Conservation (phyloP, 1,284 basidiomycete genomes). For the Irpex lacteus region DNA sequence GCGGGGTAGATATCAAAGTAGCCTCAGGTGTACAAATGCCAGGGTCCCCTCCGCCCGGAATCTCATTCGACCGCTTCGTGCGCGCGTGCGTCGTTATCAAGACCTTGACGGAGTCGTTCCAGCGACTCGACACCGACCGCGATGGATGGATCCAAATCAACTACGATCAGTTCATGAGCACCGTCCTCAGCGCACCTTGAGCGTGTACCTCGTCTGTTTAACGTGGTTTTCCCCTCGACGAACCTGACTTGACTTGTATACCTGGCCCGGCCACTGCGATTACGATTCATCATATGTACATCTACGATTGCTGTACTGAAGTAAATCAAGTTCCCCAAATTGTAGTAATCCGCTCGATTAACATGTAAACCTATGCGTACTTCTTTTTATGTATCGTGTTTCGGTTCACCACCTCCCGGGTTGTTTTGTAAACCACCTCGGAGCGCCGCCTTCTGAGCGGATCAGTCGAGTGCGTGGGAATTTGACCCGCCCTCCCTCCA, state of each 20-base stretch:
- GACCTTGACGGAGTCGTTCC: conserved; percentile 68
- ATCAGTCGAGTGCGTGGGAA: background rate
- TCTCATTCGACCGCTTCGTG: conserved; percentile 82
- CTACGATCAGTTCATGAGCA: conserved; percentile 76
- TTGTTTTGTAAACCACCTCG: background rate
- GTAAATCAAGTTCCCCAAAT: background rate
- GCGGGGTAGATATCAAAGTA: conserved; percentile 49
- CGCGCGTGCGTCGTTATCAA: conserved; percentile 80
- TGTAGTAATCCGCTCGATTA: background rate
- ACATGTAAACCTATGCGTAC: background rate
- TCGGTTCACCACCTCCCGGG: background rate
- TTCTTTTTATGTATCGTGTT: background rate
- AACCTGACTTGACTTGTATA: background rate
- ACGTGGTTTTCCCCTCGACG: background rate
- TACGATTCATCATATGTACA: background rate
- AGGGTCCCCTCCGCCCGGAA: conserved; percentile 45
- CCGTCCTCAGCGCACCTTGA: conserved; percentile 68
- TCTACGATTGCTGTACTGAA: background rate
- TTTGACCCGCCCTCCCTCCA: background rate
- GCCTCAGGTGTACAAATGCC: conserved; percentile 37
- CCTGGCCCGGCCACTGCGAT: background rate
- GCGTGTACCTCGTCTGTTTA: background rate
- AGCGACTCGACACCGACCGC: conserved; percentile 58
- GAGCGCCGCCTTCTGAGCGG: background rate
- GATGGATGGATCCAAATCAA: conserved; percentile 76